phyloP scores from a whole-genome alignment of 163 green algal genomes.

The Chlorella variabilis region DNA sequence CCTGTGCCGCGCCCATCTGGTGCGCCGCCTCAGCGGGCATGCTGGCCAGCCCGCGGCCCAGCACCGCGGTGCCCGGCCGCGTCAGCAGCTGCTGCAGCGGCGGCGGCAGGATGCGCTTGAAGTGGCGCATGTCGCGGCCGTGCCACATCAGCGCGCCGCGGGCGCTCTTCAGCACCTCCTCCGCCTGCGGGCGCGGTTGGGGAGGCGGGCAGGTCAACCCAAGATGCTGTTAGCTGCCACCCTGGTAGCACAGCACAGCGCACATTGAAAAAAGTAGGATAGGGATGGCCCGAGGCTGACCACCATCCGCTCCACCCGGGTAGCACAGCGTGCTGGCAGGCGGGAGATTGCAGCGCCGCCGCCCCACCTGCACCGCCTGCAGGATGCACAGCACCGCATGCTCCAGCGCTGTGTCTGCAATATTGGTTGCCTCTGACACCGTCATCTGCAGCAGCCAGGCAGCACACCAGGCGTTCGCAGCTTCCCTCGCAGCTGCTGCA shows the following conservation, averaged over 20 bases:
- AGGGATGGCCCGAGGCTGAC: too few species aligned
- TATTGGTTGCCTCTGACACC: slow-evolving; percentile 73
- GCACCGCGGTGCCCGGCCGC: slow-evolving; percentile 38
- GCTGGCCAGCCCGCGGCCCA: slow-evolving; percentile 56
- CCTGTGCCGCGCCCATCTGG: slow-evolving; percentile 43
- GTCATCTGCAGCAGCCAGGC: slow-evolving; percentile 76
- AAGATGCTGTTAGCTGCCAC: too few species aligned
- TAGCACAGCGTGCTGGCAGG: too few species aligned
- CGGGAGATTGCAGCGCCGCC: too few species aligned
- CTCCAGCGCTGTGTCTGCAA: slow-evolving; percentile 86
- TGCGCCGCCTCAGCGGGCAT: slow-evolving; percentile 20
- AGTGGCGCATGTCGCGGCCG: slow-evolving; percentile 70
- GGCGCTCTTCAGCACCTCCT: slow-evolving; percentile 75
- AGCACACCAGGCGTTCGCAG: too few species aligned
- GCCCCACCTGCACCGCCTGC: slow-evolving; percentile 57
- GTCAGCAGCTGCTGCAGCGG: slow-evolving; percentile 40
- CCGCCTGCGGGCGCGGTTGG: slow-evolving; percentile 44
- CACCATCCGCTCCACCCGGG: too few species aligned
- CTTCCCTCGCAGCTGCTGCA: too few species aligned
- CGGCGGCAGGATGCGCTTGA: slow-evolving; percentile 71
- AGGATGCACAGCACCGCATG: slow-evolving; percentile 75
- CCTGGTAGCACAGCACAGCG: too few species aligned
- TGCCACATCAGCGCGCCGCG: slow-evolving; percentile 81
- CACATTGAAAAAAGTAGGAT: too few species aligned
- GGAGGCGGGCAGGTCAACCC: too few species aligned